Conservation (phyloP, 495 filamentous ascomycete genomes). For the Eremomyces bilateralis region DNA sequence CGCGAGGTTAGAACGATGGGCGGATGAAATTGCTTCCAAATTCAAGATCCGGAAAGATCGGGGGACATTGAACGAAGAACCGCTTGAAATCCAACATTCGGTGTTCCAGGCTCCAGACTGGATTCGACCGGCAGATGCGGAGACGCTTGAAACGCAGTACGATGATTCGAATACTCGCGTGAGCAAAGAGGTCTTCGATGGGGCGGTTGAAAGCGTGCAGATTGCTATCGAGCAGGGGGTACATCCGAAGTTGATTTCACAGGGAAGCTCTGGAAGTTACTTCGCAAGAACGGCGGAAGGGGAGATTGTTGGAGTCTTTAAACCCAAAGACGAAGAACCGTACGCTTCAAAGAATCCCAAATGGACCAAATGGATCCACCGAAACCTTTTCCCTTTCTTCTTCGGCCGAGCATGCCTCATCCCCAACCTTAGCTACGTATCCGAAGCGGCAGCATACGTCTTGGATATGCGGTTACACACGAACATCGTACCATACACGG, state of each 20-base stretch:
- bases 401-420: conserved; percentile 93
- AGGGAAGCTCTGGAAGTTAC: conserved; percentile 94
- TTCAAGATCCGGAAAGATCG: conserved; percentile 38
- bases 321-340: conserved; percentile 97
- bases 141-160: conserved; percentile 37
- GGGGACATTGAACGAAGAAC: conserved; percentile 44
- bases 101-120: conserved; percentile 88
- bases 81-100: conserved; percentile 86
- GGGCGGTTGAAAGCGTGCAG: conserved; percentile 72
- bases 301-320: conserved; percentile 93
- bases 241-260: conserved; percentile 87
- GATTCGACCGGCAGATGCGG: conserved; percentile 52
- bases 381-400: conserved; percentile 73
- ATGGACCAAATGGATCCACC: conserved; percentile 25
- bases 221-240: conserved; percentile 76
- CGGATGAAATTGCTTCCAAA: conserved; percentile 90
- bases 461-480: conserved; percentile 79
- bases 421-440: conserved; percentile 97
- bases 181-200: conserved; percentile 66
- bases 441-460: conserved; percentile 90
- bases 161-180: conserved; percentile 33
- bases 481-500: conserved; percentile 86
- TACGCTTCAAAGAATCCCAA: conserved; percentile 36
- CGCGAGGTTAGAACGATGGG: conserved; percentile 86
- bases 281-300: conserved; percentile 83